These are phyloP conservation scores for Triglochin maritima DNA, from an alignment of 106 monocot genomes.

Conservation along the genomic window DNA sequence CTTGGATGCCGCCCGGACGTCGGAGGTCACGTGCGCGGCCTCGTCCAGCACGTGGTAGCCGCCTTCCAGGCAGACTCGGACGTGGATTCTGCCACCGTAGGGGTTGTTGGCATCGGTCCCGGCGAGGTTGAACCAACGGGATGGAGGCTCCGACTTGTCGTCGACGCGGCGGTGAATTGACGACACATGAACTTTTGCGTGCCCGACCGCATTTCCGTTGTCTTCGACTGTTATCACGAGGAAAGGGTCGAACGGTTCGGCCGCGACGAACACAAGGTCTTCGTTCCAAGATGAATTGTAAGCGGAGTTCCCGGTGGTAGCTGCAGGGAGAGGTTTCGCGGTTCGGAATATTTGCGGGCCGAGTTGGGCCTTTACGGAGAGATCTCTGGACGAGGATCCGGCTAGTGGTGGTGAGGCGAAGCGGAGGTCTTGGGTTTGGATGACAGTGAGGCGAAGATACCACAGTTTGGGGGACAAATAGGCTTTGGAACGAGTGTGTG, in stretches of 20 bases:
- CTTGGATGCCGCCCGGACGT: conserved; percentile 70
- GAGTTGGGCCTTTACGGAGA: conserved; percentile 63
- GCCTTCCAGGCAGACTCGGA: conserved; percentile 68
- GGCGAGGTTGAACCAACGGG: conserved; percentile 74
- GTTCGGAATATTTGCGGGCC: conserved; percentile 73
- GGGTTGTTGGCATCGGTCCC: conserved; percentile 38
- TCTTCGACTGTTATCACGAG: conserved; percentile 64
- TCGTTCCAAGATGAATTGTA: conserved; percentile 71
- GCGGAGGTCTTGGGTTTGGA: conserved; percentile 83
- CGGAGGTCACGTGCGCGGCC: conserved; percentile 64
- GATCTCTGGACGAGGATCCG: conserved; percentile 21
- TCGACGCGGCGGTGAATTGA: conserved; percentile 63
- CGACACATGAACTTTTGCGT: conserved; percentile 49
- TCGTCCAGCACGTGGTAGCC: conserved; percentile 95
- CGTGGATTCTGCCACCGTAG: conserved; percentile 67
- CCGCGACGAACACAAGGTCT: conserved; percentile 76
- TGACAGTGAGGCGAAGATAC: conserved; percentile 68
- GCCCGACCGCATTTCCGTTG: conserved; percentile 33
- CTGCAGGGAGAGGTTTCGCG: not conserved
- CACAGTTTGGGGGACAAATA: conserved; percentile 90
- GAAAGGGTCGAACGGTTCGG: conserved; percentile 87
- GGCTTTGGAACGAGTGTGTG: conserved; percentile 73
- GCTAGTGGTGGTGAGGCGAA: conserved; percentile 1
- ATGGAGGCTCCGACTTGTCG: conserved; percentile 58
- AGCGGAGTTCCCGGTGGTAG: conserved; percentile 13